Evolutionary conservation across 176 grass and related monocot genomes (phyloP), one percentile per base, ranked within the genome.

Genomic region (Panicum miliaceum): DNA sequence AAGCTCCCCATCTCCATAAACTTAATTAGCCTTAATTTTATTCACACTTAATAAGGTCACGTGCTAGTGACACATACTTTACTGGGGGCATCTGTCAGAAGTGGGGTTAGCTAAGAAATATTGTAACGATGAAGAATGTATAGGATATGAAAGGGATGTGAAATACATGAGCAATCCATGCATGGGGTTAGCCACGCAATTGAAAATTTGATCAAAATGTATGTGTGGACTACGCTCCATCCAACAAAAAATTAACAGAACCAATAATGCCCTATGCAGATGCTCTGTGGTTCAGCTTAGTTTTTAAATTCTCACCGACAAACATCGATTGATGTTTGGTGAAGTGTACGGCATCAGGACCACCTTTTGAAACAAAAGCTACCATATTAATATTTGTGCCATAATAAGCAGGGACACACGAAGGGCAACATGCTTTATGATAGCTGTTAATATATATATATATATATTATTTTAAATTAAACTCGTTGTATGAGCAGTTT

Each of bases 271-370:
- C 58, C 25, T 61, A 5, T 61, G 11, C 10, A 61, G 18, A 9
- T 36, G 18, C 6, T 36, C 5, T 38, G 22, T 64, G 0, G 3
- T 9, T 66, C 35, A 43, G 37, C 54, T 62, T 29, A 26, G 8
- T 62, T 78, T 56, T 56, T 25, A 70, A 81, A 57, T 70, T 71
- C 64, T 13, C 65, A 23, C 79, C 35, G 46, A 81, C 63, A 68
- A 25, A 2, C 35, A 42, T 36, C 6, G 10, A 71, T 56, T 18
- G 1, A 38, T 71, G 51, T 82, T 58, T 70, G 65, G 66, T 46
- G 80, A 71, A 71, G 50, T 10, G 16, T 59, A 29, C n/a, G 64
- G 20, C 36, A 71, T 82, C 80, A 82, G 67, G 52, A 59, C 43
- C 43, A 46, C 43, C 2, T 12, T 11, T 46, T 46, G 8, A 2